Evolutionary conservation across 2,329 filamentous ascomycete species (phyloP), one percentile per base, ranked within the genome.

Genomic region (Apiospora marii): DNA sequence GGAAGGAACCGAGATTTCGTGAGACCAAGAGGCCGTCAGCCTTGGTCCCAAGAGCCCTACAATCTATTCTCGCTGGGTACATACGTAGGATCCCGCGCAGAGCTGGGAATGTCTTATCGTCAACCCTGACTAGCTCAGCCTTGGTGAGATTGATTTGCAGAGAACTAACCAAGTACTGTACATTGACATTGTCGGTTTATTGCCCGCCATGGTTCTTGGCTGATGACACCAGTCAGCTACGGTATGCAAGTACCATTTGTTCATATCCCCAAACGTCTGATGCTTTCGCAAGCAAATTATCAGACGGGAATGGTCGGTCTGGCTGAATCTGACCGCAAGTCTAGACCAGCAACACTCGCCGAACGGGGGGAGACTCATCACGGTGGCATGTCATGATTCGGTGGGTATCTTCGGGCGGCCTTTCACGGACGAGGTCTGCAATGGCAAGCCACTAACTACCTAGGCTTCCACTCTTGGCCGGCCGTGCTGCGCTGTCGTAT

Each of bases 41-140:
- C 53, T 61, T 61, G 53, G 30, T 30, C n/a, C 27, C 24, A 53
- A 53, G 13, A 53, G 24, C 13, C 24, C 30, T 37, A 22, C 43
- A 14, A 37, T 61, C n/a, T n/a, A n/a, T n/a, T n/a, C n/a, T n/a
- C n/a, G n/a, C n/a, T n/a, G n/a, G n/a, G n/a, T n/a, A n/a, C n/a
- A n/a, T n/a, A n/a, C n/a, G n/a, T n/a, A n/a, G n/a, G n/a, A n/a
- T n/a, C 30, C 30, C 16, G 53, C 53, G 30, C 53, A 61, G 58
- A 64, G 58, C 58, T 64, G 58, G 58, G 58, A 19, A n/a, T 64
- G 58, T 64, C 58, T 64, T 24, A 64, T 64, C 58, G 13, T 22
- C 58, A 64, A 64, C 58, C 58, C 58, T 64, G 58, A 41, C 58
- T 64, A 64, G 58, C 58, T 64, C 58, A 41, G 58, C 58, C 58